Conservation (phyloP, 2,329 filamentous ascomycete genomes). For the Sporothrix phasma region DNA sequence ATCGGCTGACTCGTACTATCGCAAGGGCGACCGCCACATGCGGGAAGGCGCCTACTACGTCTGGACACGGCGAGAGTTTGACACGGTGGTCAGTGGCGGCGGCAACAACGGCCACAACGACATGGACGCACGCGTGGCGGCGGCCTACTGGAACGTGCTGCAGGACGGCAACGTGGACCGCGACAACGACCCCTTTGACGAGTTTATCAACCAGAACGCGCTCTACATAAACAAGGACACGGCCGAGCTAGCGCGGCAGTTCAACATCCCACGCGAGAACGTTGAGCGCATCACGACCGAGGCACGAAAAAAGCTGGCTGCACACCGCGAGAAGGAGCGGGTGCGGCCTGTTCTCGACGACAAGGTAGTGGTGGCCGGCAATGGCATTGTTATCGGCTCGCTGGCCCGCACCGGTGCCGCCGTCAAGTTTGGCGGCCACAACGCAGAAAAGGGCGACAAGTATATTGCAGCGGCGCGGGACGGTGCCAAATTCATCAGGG, state of each 20-base stretch:
- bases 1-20: slow-evolving; percentile 74
- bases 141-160: slow-evolving; percentile 74
- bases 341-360: slow-evolving; percentile 71
- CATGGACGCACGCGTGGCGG: slow-evolving; percentile 61
- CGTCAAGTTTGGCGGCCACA: slow-evolving; percentile 43
- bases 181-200: slow-evolving; percentile 79
- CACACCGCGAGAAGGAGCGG: slow-evolving; percentile 63
- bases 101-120: slow-evolving; percentile 34
- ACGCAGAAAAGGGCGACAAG: slow-evolving; percentile 44
- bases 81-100: slow-evolving; percentile 53
- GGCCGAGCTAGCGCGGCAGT: slow-evolving; percentile 61
- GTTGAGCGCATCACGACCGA: slow-evolving; percentile 56
- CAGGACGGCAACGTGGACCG: slow-evolving; percentile 78
- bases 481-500: slow-evolving; percentile 62
- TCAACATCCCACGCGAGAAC: slow-evolving; percentile 60
- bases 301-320: slow-evolving; percentile 57
- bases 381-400: slow-evolving; percentile 76
- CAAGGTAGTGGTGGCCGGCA: slow-evolving; percentile 81
- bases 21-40: slow-evolving; percentile 66
- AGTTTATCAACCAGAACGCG: slow-evolving; percentile 91
- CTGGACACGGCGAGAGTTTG: slow-evolving; percentile 83
- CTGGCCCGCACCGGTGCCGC: slow-evolving; percentile 66
- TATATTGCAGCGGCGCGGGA: slow-evolving; percentile 58
- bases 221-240: slow-evolving; percentile 60
- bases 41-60: slow-evolving; percentile 89